Evolutionary conservation across 768 basidiomycete genomes (phyloP).

Genomic region (Tricholoma hemisulphureum): DNA sequence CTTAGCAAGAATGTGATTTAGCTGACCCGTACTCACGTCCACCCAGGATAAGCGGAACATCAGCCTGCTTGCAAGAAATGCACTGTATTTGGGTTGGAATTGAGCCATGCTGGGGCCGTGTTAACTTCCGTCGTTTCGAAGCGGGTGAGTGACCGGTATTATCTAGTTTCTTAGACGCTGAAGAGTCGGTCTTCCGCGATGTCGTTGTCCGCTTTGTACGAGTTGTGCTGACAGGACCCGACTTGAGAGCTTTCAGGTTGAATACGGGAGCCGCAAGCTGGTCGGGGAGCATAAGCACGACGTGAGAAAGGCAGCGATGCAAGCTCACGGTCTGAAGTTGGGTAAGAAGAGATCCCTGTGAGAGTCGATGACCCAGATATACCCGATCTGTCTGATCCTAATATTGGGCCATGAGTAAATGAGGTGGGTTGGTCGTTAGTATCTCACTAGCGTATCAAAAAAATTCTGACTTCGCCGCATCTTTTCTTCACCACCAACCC

Average conservation of each 20-base stretch:
- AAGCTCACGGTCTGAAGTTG: slow-evolving; percentile 58
- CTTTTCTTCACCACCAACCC: slow-evolving; percentile 58
- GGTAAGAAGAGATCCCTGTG: slow-evolving; percentile 52
- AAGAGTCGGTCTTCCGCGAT: slow-evolving; percentile 24
- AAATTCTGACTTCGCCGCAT: slow-evolving; percentile 47
- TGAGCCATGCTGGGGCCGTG: slow-evolving; percentile 31
- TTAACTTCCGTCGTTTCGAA: slow-evolving; percentile 42
- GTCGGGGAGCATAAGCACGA: background rate
- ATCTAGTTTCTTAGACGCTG: slow-evolving; percentile 11
- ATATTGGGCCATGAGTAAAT: background rate
- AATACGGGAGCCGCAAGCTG: slow-evolving; percentile 49
- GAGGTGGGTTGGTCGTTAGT: background rate
- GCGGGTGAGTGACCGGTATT: slow-evolving; percentile 7
- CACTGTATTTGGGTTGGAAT: slow-evolving; percentile 42
- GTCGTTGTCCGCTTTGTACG: slow-evolving; percentile 28
- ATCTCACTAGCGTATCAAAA: slow-evolving; percentile 47
- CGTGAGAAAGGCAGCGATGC: background rate
- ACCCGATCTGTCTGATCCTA: slow-evolving; percentile 45
- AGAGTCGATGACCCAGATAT: slow-evolving; percentile 57
- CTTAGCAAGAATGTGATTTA: background rate
- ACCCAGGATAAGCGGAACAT: slow-evolving; percentile 74
- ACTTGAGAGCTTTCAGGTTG: slow-evolving; percentile 58
- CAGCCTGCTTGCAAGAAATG: slow-evolving; percentile 57
- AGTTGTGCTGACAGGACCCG: slow-evolving; percentile 34
- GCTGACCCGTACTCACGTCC: slow-evolving; percentile 52